Conservation (phyloP, 176 grass and related monocot species). For the Oryza meridionalis region DNA sequence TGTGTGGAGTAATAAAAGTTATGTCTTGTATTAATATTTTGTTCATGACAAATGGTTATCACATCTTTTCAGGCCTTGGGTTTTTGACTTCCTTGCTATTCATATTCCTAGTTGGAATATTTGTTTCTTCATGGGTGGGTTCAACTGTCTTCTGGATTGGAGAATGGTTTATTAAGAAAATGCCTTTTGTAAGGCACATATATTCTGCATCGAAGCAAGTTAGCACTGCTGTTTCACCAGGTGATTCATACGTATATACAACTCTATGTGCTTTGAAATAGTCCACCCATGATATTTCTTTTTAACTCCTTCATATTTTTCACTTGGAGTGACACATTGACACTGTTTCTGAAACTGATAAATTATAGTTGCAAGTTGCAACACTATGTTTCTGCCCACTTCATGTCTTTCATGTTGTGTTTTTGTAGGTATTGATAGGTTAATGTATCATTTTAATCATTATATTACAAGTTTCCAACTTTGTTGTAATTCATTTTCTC, state of each 20-base stretch:
- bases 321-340: background rate
- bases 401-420: background rate
- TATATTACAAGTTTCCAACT: constrained; percentile 11
- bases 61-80: constrained; percentile 80
- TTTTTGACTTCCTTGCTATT: constrained; percentile 97
- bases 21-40: constrained; percentile 35
- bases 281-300: background rate
- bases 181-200: constrained; percentile 90
- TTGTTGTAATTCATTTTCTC: constrained; percentile 22
- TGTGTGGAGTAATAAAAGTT: constrained; percentile 6
- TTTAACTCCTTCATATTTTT: background rate
- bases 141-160: constrained; percentile 95
- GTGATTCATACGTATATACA: constrained; percentile 40
- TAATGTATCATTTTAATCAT: background rate
- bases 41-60: background rate
- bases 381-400: constrained; percentile 7
- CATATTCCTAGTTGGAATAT: constrained; percentile 94
- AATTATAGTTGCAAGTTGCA: background rate
- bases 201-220: constrained; percentile 99
- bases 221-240: constrained; percentile 95
- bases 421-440: background rate
- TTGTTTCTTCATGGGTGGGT: constrained; percentile 96
- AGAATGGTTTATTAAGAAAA: constrained; percentile 95
- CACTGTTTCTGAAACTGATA: background rate
- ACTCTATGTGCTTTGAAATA: constrained; percentile 1